Evolutionary conservation across 805 yeast species (phyloP), one percentile per base, ranked within the genome.

Genomic region (Metschnikowia anglica): DNA sequence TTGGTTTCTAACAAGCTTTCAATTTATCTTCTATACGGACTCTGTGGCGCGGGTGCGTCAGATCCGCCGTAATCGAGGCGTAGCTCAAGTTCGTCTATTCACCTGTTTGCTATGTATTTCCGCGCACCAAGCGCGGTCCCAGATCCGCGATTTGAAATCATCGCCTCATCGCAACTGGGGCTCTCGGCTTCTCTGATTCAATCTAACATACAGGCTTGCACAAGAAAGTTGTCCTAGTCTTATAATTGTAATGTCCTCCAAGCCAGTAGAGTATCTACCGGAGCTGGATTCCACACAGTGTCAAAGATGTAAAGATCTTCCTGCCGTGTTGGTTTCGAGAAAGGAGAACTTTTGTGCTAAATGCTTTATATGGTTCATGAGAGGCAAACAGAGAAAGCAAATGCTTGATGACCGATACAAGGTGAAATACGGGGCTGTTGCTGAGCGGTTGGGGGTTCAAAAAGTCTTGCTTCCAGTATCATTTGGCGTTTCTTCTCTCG

Each of bases 301-400:
- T 53, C 71, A 66, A 52, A 60, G 86, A 39, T 83, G 88, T 60
- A 70, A 73, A 38, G 53, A 47, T 1, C 68, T 60, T 6, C 52
- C 49, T 0, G 72, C 82, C 0, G 68, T 65, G 4, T 58, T 79
- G 3, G 53, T 68, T 1, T 72, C 87, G 2, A 63, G 95, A 38
- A 81, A 81, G 47, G 91, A 85, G 55, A 57, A 66, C 13, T 83
- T 83, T 45, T 86, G 95, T 63, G 62, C 68, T 46, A 44, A 46
- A 20, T 90, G 98, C 61, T 91, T 88, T 53, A 58, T 76, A 16
- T 73, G 81, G 46, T 90, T 88, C 58, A 71, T 90, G 27, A 73
- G 83, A 44, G 82, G 87, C 18, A 90, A 90, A 60, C 89, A 87
- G 62, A 72, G 96, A 48, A 85, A 84, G 56, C 85, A 76, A 56